Percentiles rank a stretch among this genome's conserved stretches.
Evolutionary conservation across 192 early-diverging fungal genomes (phyloP).

Genomic region (Entrophospora sp.): DNA sequence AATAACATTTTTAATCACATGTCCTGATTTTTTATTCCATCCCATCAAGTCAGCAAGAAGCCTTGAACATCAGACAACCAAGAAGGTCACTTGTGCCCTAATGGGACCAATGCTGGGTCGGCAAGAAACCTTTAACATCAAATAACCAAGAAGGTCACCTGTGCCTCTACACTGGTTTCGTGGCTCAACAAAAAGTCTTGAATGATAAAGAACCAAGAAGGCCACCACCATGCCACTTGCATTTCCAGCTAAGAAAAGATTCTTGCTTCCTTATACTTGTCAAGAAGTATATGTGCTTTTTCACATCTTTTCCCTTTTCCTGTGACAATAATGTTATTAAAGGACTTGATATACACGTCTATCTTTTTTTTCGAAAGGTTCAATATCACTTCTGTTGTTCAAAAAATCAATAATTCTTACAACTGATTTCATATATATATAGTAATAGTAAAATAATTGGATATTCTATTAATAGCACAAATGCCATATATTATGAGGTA

Average conservation of each 20-base stretch:
- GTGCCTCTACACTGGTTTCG: not conserved
- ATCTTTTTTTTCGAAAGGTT: not conserved
- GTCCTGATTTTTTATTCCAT: not conserved
- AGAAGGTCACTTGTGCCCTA: not conserved
- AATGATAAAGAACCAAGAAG: not conserved
- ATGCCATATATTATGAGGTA: too few relatives aligned
- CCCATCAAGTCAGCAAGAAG: not conserved
- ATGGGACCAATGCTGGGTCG: not conserved
- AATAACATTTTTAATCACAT: not conserved
- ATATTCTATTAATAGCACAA: too few relatives aligned
- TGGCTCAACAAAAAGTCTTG: too few relatives aligned
- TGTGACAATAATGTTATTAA: not conserved
- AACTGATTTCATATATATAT: too few relatives aligned
- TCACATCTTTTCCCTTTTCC: not conserved
- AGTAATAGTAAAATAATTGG: too few relatives aligned
- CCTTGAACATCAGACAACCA: not conserved
- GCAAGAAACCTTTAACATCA: not conserved
- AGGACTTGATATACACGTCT: too few relatives aligned
- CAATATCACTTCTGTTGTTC: not conserved
- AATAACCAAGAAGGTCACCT: not conserved
- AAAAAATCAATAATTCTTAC: not conserved
- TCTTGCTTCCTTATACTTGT: not conserved
- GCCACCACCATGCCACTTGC: not conserved
- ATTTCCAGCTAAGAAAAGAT: not conserved
- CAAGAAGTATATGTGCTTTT: not conserved